Conservation (phyloP, 805 yeast genomes). For the Myxozyma neotropica region DNA sequence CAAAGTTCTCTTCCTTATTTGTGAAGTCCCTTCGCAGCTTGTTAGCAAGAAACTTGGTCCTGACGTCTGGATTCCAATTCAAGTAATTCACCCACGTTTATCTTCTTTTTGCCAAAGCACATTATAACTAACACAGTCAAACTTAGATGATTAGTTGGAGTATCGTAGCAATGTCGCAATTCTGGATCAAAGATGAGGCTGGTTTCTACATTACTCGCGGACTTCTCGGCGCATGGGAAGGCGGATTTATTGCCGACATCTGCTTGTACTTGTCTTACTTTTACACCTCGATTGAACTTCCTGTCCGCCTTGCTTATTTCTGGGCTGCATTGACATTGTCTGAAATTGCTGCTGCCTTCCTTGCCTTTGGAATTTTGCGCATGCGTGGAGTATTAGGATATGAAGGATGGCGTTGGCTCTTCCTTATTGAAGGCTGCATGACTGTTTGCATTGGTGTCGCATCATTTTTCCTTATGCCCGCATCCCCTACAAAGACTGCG, state of each 20-base stretch:
- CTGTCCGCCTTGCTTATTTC: constrained; percentile 58
- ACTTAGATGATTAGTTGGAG: constrained; percentile 53
- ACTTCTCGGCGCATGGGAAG: constrained; percentile 58
- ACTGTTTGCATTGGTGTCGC: constrained; percentile 57
- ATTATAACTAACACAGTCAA: background rate
- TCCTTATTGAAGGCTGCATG: constrained; percentile 60
- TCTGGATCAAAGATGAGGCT: constrained; percentile 46
- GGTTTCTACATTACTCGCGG: constrained; percentile 55
- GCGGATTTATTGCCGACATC: constrained; percentile 65
- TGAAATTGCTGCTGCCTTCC: constrained; percentile 48
- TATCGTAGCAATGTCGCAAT: constrained; percentile 56
- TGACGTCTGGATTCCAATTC: constrained; percentile 63
- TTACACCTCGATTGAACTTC: constrained; percentile 58
- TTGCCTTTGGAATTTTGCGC: constrained; percentile 55
- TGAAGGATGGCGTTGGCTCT: constrained; percentile 66
- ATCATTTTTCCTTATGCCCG: constrained; percentile 56
- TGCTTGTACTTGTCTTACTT: constrained; percentile 65
- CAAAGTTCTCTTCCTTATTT: constrained; percentile 53
- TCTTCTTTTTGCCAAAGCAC: background rate
- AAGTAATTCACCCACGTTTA: constrained; percentile 41
- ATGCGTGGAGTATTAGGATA: constrained; percentile 50
- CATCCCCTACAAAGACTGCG: constrained; percentile 57
- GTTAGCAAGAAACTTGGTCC: constrained; percentile 66
- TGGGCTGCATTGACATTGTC: constrained; percentile 56
- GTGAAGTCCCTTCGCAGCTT: constrained; percentile 69